Evolutionary conservation across 495 filamentous ascomycete genomes (phyloP).

Genomic region (Tuber melanosporum): DNA sequence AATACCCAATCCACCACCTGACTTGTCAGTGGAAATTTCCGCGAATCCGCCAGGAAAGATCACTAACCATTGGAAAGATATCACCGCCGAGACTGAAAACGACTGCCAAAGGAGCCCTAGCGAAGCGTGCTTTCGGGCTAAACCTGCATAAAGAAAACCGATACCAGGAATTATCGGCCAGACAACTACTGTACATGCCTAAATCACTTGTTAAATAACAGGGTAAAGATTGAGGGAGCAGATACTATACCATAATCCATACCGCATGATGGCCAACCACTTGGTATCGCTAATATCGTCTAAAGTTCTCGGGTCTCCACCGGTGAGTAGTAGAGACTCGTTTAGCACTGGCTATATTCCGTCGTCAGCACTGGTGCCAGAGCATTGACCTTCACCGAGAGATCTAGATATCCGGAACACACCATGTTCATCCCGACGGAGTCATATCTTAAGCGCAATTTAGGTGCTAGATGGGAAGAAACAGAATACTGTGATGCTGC

Average conservation of each 20-base stretch:
- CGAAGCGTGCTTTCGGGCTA: conserved; percentile 52
- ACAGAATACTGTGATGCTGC: neutral
- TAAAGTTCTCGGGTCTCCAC: conserved; percentile 8
- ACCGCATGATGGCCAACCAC: conserved; percentile 6
- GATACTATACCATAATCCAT: conserved; percentile 9
- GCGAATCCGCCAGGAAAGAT: neutral
- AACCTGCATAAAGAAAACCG: conserved; percentile 52
- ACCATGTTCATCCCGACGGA: neutral
- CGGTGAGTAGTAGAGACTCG: conserved; percentile 3
- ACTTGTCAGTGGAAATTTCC: conserved; percentile 45
- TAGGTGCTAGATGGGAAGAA: neutral
- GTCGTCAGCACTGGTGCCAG: neutral
- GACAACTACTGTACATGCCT: conserved; percentile 42
- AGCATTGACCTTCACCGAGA: neutral
- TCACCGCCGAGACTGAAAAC: conserved; percentile 47
- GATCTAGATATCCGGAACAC: neutral
- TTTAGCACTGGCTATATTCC: neutral
- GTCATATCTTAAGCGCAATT: neutral
- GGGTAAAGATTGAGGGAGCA: neutral
- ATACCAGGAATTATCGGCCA: conserved; percentile 56
- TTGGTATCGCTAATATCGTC: neutral
- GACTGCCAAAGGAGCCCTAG: conserved; percentile 53
- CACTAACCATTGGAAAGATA: conserved; percentile 2
- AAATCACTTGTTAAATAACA: neutral
- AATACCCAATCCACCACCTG: conserved; percentile 58